Evolutionary conservation across 495 filamentous ascomycete species (phyloP).

Genomic region (Xylaria bambusicola): DNA sequence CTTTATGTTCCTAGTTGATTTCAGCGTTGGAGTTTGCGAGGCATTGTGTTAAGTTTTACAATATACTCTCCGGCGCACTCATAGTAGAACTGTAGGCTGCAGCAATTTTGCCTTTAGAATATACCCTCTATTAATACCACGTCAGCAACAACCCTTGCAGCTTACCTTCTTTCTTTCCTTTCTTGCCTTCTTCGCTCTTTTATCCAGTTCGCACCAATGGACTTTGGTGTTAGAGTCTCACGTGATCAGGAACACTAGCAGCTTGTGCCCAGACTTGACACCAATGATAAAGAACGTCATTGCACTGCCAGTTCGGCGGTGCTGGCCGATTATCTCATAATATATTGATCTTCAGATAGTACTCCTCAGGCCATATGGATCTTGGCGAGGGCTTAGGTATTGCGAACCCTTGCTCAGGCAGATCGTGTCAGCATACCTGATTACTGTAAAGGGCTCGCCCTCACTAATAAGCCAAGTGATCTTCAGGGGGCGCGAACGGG

Average conservation of each 20-base stretch:
- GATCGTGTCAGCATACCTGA: not conserved
- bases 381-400: not conserved
- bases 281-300: not conserved
- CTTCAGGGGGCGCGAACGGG: too few relatives aligned
- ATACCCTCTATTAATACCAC: slow-evolving; percentile 13
- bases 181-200: too few relatives aligned
- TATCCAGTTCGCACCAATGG: too few relatives aligned
- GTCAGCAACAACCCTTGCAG: not conserved
- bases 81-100: not conserved
- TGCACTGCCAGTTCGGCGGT: not conserved
- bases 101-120: slow-evolving; percentile 12
- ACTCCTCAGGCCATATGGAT: slow-evolving; percentile 1
- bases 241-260: too few relatives aligned
- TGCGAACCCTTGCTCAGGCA: not conserved
- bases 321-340: not conserved
- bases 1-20: slow-evolving; percentile 1
- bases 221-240: too few relatives aligned
- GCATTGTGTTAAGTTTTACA: slow-evolving; percentile 2
- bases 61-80: not conserved
- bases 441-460: slow-evolving; percentile 10
- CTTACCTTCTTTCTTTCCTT: too few relatives aligned
- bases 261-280: not conserved
- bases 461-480: slow-evolving; percentile 5
- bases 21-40: slow-evolving; percentile 17
- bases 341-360: too few relatives aligned